These are phyloP conservation scores for Apiospora malaysiana DNA, from an alignment of 2,329 filamentous ascomycete species.

Conservation along the genomic window DNA sequence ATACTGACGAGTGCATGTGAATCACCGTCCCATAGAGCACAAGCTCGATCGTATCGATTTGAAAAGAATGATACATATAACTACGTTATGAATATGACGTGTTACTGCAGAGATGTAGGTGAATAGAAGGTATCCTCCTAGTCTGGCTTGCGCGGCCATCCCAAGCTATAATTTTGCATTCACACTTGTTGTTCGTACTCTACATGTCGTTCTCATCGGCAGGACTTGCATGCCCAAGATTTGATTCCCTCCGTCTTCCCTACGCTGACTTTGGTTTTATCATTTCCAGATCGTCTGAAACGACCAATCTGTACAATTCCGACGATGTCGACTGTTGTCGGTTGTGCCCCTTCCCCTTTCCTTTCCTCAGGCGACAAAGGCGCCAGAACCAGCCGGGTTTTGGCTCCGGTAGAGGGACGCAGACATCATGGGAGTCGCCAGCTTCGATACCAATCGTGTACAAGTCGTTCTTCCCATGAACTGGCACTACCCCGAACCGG, in stretches of 20 bases:
- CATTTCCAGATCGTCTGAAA: background rate
- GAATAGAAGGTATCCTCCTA: background rate
- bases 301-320: background rate
- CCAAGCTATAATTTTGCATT: background rate
- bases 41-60: background rate
- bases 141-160: background rate
- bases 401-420: background rate
- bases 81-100: background rate
- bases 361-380: background rate
- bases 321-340: background rate
- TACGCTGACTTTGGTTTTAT: background rate
- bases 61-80: background rate
- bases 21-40: background rate
- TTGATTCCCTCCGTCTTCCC: background rate
- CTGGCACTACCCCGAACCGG: background rate
- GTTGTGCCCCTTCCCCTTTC: background rate
- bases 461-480: background rate
- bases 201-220: background rate
- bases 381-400: background rate
- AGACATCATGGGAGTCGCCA: background rate
- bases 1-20: background rate
- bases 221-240: background rate
- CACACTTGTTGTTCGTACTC: background rate
- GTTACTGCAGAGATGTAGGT: background rate
- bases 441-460: background rate